Conservation (phyloP, 2,329 filamentous ascomycete species). For the Trichoderma sp. region DNA sequence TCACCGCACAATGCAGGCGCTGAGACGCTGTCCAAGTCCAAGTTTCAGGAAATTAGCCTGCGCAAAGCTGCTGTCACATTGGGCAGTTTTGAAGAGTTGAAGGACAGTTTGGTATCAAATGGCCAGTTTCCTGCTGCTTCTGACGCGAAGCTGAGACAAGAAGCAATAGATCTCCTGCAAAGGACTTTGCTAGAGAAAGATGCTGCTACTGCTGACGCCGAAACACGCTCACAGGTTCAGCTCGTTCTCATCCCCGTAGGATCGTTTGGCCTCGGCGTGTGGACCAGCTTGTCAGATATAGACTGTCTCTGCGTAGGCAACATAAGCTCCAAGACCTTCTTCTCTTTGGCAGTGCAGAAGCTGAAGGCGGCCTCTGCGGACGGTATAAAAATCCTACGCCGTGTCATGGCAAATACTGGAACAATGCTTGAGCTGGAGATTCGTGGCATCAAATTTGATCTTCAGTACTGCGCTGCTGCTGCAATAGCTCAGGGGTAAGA, state of each 20-base stretch:
- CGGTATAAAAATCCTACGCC: conserved; percentile 51
- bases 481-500: conserved; percentile 48
- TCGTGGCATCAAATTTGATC: conserved; percentile 55
- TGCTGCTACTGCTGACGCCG: conserved; percentile 8
- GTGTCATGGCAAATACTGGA: conserved; percentile 56
- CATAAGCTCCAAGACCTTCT: conserved; percentile 60
- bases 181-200: conserved; percentile 38
- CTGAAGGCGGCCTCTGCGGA: conserved; percentile 45
- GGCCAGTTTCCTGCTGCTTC: conserved; percentile 45
- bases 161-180: conserved; percentile 46
- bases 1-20: not conserved
- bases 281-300: conserved; percentile 59
- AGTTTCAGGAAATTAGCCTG: conserved; percentile 27
- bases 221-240: conserved; percentile 26
- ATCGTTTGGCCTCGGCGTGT: conserved; percentile 61
- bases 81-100: conserved; percentile 34
- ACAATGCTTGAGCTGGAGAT: conserved; percentile 63
- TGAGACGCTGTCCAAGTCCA: not conserved
- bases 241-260: conserved; percentile 60
- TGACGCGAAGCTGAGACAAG: conserved; percentile 41
- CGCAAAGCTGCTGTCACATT: conserved; percentile 32
- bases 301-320: conserved; percentile 64
- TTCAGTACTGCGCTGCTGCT: conserved; percentile 63
- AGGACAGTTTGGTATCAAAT: conserved; percentile 35
- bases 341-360: conserved; percentile 54